These are phyloP conservation scores for Pyrrhoderma lamaoense DNA, from an alignment of 1,284 basidiomycete genomes.

Conservation along the genomic window DNA sequence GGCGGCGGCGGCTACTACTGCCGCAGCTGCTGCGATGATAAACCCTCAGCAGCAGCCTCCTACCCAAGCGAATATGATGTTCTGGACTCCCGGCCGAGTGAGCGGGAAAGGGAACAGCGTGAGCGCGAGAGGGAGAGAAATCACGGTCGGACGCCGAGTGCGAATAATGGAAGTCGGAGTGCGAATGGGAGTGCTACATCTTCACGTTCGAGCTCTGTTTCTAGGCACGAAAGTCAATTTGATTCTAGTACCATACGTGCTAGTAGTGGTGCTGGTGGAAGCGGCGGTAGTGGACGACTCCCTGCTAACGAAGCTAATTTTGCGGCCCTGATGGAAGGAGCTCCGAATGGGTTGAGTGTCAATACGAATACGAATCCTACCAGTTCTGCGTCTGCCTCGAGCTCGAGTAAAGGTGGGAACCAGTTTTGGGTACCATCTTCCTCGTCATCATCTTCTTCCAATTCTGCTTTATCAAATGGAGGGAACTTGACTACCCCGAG, in stretches of 20 bases:
- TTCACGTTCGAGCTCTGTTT: slow-evolving; percentile 15
- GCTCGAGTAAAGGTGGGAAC: not conserved
- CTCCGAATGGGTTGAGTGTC: not conserved
- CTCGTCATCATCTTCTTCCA: not conserved
- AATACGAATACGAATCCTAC: not conserved
- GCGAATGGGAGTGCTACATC: slow-evolving; percentile 13
- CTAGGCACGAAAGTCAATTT: slow-evolving; percentile 3
- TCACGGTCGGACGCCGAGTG: slow-evolving; percentile 13
- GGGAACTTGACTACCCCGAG: slow-evolving; percentile 9
- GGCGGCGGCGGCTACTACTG: not conserved
- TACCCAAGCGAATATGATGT: slow-evolving; percentile 16
- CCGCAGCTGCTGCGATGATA: slow-evolving; percentile 5
- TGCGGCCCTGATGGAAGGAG: slow-evolving; percentile 12
- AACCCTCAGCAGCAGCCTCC: slow-evolving; percentile 7
- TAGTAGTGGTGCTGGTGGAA: not conserved
- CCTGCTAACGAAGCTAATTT: slow-evolving; percentile 6
- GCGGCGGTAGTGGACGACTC: not conserved
- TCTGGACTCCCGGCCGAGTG: slow-evolving; percentile 14
- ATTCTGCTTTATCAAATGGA: not conserved
- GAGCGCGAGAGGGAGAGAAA: slow-evolving; percentile 11
- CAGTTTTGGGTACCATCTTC: slow-evolving; percentile 13
- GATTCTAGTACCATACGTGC: slow-evolving; percentile 14
- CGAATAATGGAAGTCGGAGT: slow-evolving; percentile 12
- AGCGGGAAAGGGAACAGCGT: slow-evolving; percentile 10
- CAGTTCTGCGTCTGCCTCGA: not conserved